These are phyloP conservation scores for Parietaria judaica DNA, from an alignment of 306 rosid species.

Conservation along the genomic window DNA sequence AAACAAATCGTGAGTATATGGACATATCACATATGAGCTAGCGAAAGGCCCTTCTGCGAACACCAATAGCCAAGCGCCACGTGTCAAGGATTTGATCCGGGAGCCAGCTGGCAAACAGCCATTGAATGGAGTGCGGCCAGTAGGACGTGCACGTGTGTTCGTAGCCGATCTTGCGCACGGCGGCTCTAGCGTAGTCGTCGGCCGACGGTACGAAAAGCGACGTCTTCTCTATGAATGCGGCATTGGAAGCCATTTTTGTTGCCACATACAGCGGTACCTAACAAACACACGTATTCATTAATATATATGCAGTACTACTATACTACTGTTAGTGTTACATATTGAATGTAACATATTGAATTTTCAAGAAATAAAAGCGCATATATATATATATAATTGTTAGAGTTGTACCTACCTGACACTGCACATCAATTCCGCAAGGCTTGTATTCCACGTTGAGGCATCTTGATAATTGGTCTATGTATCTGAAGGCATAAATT, in stretches of 20 bases:
- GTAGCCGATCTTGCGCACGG: constrained; percentile 39
- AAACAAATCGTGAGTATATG: too few species aligned
- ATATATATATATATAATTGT: too few species aligned
- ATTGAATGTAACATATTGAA: too few species aligned
- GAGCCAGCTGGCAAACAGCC: constrained; percentile 34
- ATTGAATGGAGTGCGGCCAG: constrained; percentile 65
- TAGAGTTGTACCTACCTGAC: constrained; percentile 38
- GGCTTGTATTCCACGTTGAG: constrained; percentile 41
- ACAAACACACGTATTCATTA: too few species aligned
- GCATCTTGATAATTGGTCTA: constrained; percentile 54
- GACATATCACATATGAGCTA: too few species aligned
- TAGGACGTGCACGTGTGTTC: constrained; percentile 49
- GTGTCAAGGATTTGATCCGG: constrained; percentile 44
- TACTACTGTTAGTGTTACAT: too few species aligned
- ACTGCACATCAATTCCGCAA: constrained; percentile 65
- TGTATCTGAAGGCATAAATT: too few species aligned
- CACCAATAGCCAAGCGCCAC: constrained; percentile 59
- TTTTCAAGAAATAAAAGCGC: too few species aligned
- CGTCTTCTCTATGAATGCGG: constrained; percentile 33
- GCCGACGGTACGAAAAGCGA: constrained; percentile 60
- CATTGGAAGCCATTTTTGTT: constrained; percentile 53
- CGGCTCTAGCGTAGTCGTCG: constrained; percentile 48
- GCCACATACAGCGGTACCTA: constrained; percentile 68
- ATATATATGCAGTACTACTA: too few species aligned
- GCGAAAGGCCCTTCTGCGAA: constrained; percentile 24